Base-by-base conservation (phyloP, 2,329 filamentous ascomycete genomes). In the Ophiostoma himal-ulmi region DNA sequence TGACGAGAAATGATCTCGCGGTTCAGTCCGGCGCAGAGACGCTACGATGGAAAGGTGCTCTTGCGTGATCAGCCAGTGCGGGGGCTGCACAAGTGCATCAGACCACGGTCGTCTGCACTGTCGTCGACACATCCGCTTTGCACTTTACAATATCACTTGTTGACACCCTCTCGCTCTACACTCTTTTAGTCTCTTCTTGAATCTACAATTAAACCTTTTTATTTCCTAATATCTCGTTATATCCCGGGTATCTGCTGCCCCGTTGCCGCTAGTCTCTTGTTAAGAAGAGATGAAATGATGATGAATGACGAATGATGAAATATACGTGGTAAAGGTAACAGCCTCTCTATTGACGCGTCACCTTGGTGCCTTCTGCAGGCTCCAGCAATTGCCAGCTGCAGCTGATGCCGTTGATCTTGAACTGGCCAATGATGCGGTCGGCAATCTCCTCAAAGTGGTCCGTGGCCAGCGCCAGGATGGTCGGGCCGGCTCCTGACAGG, bases 401-500 rank as follows among this genome's bases (percentile, higher is more conserved):
- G 37, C 85, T 84, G 75, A 98, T 92, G 74, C 86, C 83, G 79
- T 93, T 86, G 76, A 86, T 80, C 75, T 87, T 85, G 81, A 98
- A 94, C 76, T 88, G 86, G 44, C 83, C 81, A 72, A 97, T 88
- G 75, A 96, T 93, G 77, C 88, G 87, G 68, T 88, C 82, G 3
- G 95, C 94, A 75, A 99, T 98, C 71, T 88, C 84, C 72, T 93
- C 90, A 78, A 97, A 98, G 81, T 96, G 92, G 75, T 89, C 85
- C 1, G 94, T 97, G 1, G 95, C 95, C 57, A 99, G 85, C 3
- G 94, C 95, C 64, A 99, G 83, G 74, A 99, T 97, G 37, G 94
- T 98, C 30, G 95, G 95, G 0, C 95, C 95, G 8, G 95, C 95
- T 26, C 95, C 95, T 0, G 94, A 97, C 36, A 99, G 84, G 79